Evolutionary conservation across 306 rosid genomes (phyloP).

Genomic region (Acacia crassicarpa): DNA sequence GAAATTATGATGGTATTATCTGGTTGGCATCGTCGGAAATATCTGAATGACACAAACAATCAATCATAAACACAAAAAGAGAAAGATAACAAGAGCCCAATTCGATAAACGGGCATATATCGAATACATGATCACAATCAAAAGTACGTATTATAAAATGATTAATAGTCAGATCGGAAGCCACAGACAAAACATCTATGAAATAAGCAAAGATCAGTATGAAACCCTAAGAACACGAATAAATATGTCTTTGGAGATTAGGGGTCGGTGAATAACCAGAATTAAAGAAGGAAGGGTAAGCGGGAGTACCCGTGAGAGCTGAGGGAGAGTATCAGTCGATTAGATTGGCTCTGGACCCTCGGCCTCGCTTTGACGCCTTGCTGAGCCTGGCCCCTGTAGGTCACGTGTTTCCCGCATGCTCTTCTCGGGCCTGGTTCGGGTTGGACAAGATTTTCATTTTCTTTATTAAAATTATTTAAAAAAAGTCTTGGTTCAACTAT

Average conservation of each 20-base stretch:
- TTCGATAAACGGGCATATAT: background rate
- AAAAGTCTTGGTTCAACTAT: too few species aligned
- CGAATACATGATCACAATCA: background rate
- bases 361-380: background rate
- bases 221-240: constrained; percentile 38
- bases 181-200: background rate
- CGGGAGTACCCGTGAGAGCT: constrained; percentile 14
- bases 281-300: background rate
- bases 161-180: constrained; percentile 39
- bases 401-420: constrained; percentile 20
- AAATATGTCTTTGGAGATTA: background rate
- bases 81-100: background rate
- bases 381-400: background rate
- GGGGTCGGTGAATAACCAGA: background rate
- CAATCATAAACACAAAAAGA: background rate
- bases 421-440: background rate
- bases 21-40: background rate
- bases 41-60: background rate
- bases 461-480: too few species aligned
- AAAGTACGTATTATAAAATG: background rate
- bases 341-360: background rate
- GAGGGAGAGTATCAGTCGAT: background rate
- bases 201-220: background rate
- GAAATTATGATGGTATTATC: background rate
- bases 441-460: too few species aligned